Conservation (phyloP, 2,329 filamentous ascomycete species). For the Macrophomina phaseolina region DNA sequence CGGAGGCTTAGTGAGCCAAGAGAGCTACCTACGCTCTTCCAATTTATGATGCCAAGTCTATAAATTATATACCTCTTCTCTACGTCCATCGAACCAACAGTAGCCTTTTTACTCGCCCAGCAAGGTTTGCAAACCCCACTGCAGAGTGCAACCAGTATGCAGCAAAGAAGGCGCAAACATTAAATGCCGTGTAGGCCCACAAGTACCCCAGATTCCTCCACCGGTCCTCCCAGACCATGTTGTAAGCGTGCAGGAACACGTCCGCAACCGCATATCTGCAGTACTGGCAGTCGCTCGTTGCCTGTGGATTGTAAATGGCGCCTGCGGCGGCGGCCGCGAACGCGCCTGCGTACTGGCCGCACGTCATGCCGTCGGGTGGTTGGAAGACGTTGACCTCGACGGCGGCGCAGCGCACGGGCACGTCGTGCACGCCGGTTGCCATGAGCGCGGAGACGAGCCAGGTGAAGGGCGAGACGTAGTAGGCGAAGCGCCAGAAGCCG, state of each 20-base stretch:
- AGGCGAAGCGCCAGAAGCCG: conserved; percentile 81
- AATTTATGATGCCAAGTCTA: too few relatives aligned
- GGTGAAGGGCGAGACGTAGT: conserved; percentile 69
- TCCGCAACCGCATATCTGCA: conserved; percentile 54
- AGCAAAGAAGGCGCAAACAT: conserved; percentile 38
- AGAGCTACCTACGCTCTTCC: too few relatives aligned
- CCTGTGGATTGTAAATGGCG: conserved; percentile 50
- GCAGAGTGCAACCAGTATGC: neutral
- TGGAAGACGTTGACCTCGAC: conserved; percentile 51
- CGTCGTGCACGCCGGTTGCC: conserved; percentile 49
- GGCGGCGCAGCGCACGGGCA: conserved; percentile 54
- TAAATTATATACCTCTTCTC: too few relatives aligned
- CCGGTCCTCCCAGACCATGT: conserved; percentile 54
- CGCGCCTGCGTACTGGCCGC: conserved; percentile 51
- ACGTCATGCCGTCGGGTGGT: conserved; percentile 49
- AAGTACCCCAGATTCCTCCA: conserved; percentile 76
- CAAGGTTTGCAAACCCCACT: neutral
- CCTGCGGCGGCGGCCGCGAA: conserved; percentile 50
- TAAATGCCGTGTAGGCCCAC: conserved; percentile 70
- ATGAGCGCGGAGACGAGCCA: conserved; percentile 60
- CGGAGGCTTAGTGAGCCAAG: too few relatives aligned
- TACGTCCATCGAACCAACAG: too few relatives aligned
- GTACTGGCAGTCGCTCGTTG: conserved; percentile 56
- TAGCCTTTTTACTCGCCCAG: neutral
- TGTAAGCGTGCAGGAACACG: conserved; percentile 51